Percentiles rank a stretch among this genome's conserved stretches.
Evolutionary conservation across 2,329 filamentous ascomycete species (phyloP).

Genomic region (Aureobasidium lini): DNA sequence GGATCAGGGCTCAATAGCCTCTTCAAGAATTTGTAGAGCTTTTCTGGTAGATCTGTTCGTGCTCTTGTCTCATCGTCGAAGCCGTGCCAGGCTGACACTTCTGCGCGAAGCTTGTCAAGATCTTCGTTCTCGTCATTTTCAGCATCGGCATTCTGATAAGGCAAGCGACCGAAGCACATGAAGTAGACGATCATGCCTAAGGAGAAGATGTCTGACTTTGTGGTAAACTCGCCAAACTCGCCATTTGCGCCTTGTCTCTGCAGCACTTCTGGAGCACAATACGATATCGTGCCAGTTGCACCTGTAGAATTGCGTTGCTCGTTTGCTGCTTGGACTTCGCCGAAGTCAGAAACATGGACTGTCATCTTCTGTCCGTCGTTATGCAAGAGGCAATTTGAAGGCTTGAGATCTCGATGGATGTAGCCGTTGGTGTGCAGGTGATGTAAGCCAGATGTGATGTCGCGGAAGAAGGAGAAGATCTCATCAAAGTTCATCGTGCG

Average conservation of each 20-base stretch:
- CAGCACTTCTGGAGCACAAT: slow-evolving; percentile 92
- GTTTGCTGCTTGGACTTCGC: slow-evolving; percentile 85
- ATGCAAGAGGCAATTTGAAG: slow-evolving; percentile 88
- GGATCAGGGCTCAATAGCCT: slow-evolving; percentile 72
- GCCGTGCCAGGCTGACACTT: slow-evolving; percentile 80
- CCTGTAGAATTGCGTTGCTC: slow-evolving; percentile 80
- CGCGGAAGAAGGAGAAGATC: slow-evolving; percentile 93
- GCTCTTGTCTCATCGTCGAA: slow-evolving; percentile 60
- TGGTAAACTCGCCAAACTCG: slow-evolving; percentile 83
- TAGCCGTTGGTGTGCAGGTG: slow-evolving; percentile 88
- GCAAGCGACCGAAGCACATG: slow-evolving; percentile 86
- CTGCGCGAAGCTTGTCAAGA: slow-evolving; percentile 68
- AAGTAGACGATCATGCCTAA: slow-evolving; percentile 98
- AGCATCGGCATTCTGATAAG: slow-evolving; percentile 33
- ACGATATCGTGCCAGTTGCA: slow-evolving; percentile 91
- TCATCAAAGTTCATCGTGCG: slow-evolving; percentile 70
- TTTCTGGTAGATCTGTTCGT: slow-evolving; percentile 74
- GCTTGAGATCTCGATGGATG: slow-evolving; percentile 93
- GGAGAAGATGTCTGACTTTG: slow-evolving; percentile 97
- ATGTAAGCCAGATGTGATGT: slow-evolving; percentile 85
- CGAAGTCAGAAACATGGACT: slow-evolving; percentile 94
- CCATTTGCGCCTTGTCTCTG: slow-evolving; percentile 45
- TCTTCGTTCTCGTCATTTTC: slow-evolving; percentile 74
- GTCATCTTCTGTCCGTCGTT: slow-evolving; percentile 60
- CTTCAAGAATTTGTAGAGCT: slow-evolving; percentile 78